Evolutionary conservation across 208 protist genomes (phyloP), one percentile per base, ranked within the genome.

Genomic region (Acanthamoeba royreba): DNA sequence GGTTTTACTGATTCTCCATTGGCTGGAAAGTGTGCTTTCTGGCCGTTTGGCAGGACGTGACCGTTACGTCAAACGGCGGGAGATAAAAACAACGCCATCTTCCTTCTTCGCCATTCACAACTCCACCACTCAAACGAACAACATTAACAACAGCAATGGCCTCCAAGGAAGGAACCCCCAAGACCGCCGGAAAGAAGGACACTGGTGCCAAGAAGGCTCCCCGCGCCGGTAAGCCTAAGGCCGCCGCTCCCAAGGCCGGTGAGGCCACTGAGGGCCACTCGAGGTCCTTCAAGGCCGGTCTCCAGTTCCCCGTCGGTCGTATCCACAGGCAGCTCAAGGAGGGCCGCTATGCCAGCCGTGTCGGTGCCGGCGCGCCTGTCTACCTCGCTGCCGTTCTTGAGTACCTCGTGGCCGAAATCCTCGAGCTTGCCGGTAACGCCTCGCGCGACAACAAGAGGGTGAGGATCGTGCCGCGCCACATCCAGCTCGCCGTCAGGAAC

Each of bases 381-480:
- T 99, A 99, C 97, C 96, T 99, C 81, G 98, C 99, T 4, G 99
- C 99, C 46, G 99, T 99, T 83, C 95, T 99, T 38, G 99, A 99
- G 97, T 99, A 99, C 97, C 93, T 99, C 33, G 95, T 97, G 40
- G 98, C 98, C 92, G 98, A 99, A 95, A 98, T 99, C 88, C 95
- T 99, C 58, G 98, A 99, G 94, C 94, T 99, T 19, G 98, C 98
- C 43, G 98, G 98, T 92, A 99, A 99, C 95, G 98, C 97, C 74
- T 97, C 98, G 40, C 93, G 96, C 77, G 97, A 98, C 95, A 98
- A 98, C 96, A 98, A 98, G 90, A 98, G 98, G 88, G 91, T 66
- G 13, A 95, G 98, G 94, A 99, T 99, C 93, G 98, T 98, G 61
- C 98, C 98, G 66, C 96, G 98, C 77, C 98, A 99, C 95, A 96